phyloP scores from a whole-genome alignment of 2,329 filamentous ascomycete species.

The Monilinia vaccinii-corymbosi region DNA sequence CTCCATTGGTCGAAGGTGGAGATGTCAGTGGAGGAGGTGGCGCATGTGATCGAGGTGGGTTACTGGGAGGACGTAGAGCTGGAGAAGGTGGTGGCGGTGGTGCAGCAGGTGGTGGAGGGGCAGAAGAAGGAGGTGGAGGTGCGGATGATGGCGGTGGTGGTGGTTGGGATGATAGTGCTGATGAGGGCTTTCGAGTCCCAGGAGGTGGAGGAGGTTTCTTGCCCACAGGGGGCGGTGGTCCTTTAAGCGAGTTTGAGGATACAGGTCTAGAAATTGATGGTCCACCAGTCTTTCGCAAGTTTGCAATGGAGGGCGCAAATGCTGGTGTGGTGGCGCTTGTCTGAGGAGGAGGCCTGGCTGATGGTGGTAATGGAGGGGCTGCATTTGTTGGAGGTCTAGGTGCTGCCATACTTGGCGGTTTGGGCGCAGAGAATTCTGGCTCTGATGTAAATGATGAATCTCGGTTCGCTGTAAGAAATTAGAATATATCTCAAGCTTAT shows the following conservation, averaged over 20 bases:
- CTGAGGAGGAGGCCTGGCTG: slow-evolving; percentile 35
- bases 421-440: slow-evolving; percentile 58
- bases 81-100: slow-evolving; percentile 30
- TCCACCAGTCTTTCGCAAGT: slow-evolving; percentile 48
- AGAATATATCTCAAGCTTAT: neutral
- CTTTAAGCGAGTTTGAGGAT: slow-evolving; percentile 52
- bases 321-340: slow-evolving; percentile 40
- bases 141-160: slow-evolving; percentile 30
- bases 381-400: slow-evolving; percentile 51
- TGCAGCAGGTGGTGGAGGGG: slow-evolving; percentile 29
- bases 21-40: slow-evolving; percentile 30
- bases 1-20: slow-evolving; percentile 27
- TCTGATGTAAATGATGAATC: slow-evolving; percentile 74
- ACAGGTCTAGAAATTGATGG: slow-evolving; percentile 45
- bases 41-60: slow-evolving; percentile 28
- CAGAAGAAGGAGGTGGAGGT: slow-evolving; percentile 28
- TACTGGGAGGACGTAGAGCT: slow-evolving; percentile 28
- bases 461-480: slow-evolving; percentile 43
- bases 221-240: slow-evolving; percentile 68
- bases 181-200: slow-evolving; percentile 47
- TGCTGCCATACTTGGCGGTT: slow-evolving; percentile 43
- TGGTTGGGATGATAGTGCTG: slow-evolving; percentile 26
- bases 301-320: slow-evolving; percentile 46
- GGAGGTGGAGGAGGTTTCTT: slow-evolving; percentile 64
- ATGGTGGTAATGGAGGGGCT: slow-evolving; percentile 36